A percentile compares a stretch with the other conserved stretches of the same genome.
Evolutionary conservation across 345 rosid genomes (phyloP).

Genomic region (Hibiscus syriacus): DNA sequence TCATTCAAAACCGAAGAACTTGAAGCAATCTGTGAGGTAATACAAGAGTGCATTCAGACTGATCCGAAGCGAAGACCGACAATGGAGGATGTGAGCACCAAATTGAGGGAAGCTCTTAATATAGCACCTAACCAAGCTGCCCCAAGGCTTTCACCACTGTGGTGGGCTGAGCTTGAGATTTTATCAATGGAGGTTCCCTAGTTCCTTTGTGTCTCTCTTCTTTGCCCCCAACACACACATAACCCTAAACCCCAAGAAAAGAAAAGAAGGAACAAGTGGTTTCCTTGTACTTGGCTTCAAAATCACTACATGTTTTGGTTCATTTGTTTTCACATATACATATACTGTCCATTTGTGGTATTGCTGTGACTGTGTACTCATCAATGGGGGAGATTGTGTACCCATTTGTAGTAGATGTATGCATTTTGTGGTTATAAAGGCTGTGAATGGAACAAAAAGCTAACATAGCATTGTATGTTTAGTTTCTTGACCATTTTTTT

Average conservation of each 20-base stretch:
- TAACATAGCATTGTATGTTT: too few relatives aligned
- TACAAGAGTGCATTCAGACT: conserved; percentile 43
- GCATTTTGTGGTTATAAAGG: too few relatives aligned
- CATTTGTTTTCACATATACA: neutral
- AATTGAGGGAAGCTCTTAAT: conserved; percentile 47
- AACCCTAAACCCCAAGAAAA: neutral
- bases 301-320: neutral
- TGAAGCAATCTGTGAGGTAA: conserved; percentile 52
- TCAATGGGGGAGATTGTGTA: too few relatives aligned
- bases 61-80: conserved; percentile 63
- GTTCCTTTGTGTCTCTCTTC: neutral
- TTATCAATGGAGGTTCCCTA: conserved; percentile 42
- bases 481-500: too few relatives aligned
- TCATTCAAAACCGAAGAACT: conserved; percentile 67
- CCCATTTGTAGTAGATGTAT: too few relatives aligned
- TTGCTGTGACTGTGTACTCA: too few relatives aligned
- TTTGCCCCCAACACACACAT: neutral
- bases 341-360: neutral
- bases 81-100: conserved; percentile 50
- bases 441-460: too few relatives aligned
- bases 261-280: neutral
- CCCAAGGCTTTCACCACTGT: conserved; percentile 93
- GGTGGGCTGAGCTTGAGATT: conserved; percentile 99
- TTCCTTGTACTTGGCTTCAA: conserved; percentile 1
- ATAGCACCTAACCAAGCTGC: conserved; percentile 84